A percentile compares a stretch with the other conserved stretches of the same genome.
Conservation (phyloP, 306 rosid species). For the Prunus dulcis region DNA sequence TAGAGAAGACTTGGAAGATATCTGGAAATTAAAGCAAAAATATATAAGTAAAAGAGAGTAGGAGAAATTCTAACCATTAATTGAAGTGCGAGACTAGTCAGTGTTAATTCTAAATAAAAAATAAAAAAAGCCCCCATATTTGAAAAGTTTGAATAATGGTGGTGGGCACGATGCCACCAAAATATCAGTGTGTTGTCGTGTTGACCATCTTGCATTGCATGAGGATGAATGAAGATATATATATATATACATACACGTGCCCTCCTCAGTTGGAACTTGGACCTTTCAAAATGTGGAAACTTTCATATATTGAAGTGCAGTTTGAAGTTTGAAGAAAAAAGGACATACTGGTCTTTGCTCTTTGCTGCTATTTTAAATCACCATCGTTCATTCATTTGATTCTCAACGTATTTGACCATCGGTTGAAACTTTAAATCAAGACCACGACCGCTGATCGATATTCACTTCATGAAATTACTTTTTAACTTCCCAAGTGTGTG, state of each 20-base stretch:
- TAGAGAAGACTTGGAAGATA: too few relatives aligned
- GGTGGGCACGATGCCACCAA: background rate
- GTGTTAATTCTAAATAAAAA: background rate
- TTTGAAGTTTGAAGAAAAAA: background rate
- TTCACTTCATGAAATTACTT: background rate
- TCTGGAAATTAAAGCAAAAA: too few relatives aligned
- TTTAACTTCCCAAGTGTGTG: background rate
- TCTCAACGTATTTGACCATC: background rate
- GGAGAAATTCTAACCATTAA: background rate
- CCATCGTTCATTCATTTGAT: background rate
- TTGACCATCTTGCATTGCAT: background rate
- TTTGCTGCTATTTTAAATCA: background rate
- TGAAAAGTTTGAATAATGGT: background rate
- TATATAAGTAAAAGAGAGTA: too few relatives aligned
- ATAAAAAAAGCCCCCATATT: background rate
- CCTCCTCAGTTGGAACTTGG: background rate
- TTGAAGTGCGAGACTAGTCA: background rate
- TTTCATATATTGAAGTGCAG: background rate
- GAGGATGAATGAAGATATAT: too few relatives aligned
- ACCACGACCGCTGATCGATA: background rate
- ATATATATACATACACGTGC: too few relatives aligned
- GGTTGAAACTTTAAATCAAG: background rate
- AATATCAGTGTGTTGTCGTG: background rate
- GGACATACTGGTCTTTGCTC: background rate
- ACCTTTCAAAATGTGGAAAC: slow-evolving; percentile 3